These are phyloP conservation scores for Mycogone perniciosa DNA, from an alignment of 2,329 filamentous ascomycete genomes.

Conservation along the genomic window DNA sequence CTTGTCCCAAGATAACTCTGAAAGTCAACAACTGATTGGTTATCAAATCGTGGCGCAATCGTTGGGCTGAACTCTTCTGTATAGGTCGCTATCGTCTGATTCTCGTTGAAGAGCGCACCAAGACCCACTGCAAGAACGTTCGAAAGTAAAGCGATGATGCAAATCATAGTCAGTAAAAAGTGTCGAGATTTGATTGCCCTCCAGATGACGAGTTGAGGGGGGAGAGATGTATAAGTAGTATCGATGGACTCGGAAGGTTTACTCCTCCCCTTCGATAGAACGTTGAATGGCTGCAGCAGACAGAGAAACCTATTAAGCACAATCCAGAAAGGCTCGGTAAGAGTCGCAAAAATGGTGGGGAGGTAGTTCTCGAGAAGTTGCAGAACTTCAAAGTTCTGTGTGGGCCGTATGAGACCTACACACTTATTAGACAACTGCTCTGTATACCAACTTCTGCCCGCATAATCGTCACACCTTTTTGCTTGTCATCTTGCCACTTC, in stretches of 20 bases:
- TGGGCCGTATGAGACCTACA: constrained; percentile 19
- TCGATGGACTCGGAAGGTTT: constrained; percentile 33
- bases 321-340: constrained; percentile 52
- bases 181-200: constrained; percentile 40
- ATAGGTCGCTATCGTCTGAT: not conserved
- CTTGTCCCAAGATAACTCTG: not conserved
- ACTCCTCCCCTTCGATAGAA: constrained; percentile 36
- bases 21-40: constrained; percentile 13
- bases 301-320: constrained; percentile 48
- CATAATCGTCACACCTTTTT: constrained; percentile 16
- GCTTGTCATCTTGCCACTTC: constrained; percentile 16
- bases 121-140: constrained; percentile 50
- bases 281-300: constrained; percentile 48
- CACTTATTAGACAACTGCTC: not conserved
- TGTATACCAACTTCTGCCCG: not conserved
- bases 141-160: constrained; percentile 39
- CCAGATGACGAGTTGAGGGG: constrained; percentile 45
- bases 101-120: constrained; percentile 43
- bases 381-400: constrained; percentile 26
- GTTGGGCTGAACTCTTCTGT: constrained; percentile 12
- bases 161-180: constrained; percentile 40
- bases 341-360: constrained; percentile 47
- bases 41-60: constrained; percentile 17
- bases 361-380: constrained; percentile 43
- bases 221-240: constrained; percentile 45